Evolutionary conservation across 1,284 basidiomycete genomes (phyloP), one percentile per base, ranked within the genome.

Genomic region (Polyporus tsugae): DNA sequence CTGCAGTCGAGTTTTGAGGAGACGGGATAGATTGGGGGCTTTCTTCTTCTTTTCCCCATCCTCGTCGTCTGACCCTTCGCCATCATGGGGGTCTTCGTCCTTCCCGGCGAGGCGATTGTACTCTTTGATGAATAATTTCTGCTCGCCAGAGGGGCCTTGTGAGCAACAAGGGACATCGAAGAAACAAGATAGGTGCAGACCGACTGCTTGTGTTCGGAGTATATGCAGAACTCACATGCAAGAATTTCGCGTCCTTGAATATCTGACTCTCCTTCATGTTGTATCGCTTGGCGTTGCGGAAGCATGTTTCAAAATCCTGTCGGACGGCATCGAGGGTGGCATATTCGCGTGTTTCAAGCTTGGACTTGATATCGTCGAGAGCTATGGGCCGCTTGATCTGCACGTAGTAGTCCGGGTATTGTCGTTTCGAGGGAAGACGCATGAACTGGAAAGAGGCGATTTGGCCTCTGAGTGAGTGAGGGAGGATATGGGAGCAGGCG

Each of bases 401-500:
- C 59, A 89, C 84, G 78, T 96, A 98, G 82, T 98, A 98, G 83
- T 97, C 96, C n/a, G 95, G 91, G 79, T 97, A 96, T 70, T 87
- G 84, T 66, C 88, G 86, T 78, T 90, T 91, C 65, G 91, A 87
- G 7, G 95, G 95, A 72, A 94, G 87, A 68, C 87, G 86, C 76
- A 93, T 80, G 80, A 98, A 98, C 75, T 91, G 89, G 65, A 84
- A 78, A 19, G 92, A 87, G 63, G 96, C 84, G 60, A 84, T 80
- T 67, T 91, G 86, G 67, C 90, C 92, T 69, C 91, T 93, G 75
- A 35, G 38, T 60, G 73, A 62, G 73, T 64, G 46, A 19, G 53
- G n/a, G 39, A 22, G 25, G 19, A 36, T 42, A 63, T 36, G 61
- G 38, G 64, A 35, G 60, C 35, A 15, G 60, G 49, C 55, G 52